A percentile compares a stretch with the other conserved stretches of the same genome.
Evolutionary conservation across 2,329 filamentous ascomycete genomes (phyloP).

Genomic region (Helotiales sp.): DNA sequence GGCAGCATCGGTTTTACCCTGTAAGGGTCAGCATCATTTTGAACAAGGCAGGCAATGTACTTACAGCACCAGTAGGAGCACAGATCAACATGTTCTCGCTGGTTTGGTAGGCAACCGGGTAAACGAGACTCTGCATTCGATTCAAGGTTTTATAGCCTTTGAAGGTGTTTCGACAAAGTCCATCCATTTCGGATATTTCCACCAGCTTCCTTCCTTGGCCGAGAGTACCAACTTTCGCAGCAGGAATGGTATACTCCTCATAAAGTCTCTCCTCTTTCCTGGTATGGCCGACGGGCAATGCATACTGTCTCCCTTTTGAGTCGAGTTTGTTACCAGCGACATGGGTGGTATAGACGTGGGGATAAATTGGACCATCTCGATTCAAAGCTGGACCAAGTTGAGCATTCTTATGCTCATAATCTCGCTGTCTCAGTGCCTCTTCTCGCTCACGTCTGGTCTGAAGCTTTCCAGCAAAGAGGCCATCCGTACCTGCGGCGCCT

Average conservation of each 20-base stretch:
- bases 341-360: slow-evolving; percentile 88
- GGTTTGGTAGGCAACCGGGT: slow-evolving; percentile 92
- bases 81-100: slow-evolving; percentile 99
- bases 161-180: slow-evolving; percentile 88
- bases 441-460: slow-evolving; percentile 80
- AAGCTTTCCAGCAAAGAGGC: slow-evolving; percentile 57
- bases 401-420: slow-evolving; percentile 83
- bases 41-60: slow-evolving; percentile 39
- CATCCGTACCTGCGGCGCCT: slow-evolving; percentile 64
- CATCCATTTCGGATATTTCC: slow-evolving; percentile 81
- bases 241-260: slow-evolving; percentile 88
- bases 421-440: slow-evolving; percentile 74
- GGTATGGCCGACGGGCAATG: slow-evolving; percentile 76
- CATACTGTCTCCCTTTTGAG: slow-evolving; percentile 79
- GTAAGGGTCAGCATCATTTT: not conserved
- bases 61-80: slow-evolving; percentile 87
- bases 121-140: slow-evolving; percentile 97
- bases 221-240: slow-evolving; percentile 76
- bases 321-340: slow-evolving; percentile 86
- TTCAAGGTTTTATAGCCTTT: slow-evolving; percentile 92
- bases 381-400: slow-evolving; percentile 72
- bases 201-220: slow-evolving; percentile 76
- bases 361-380: slow-evolving; percentile 77
- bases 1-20: slow-evolving; percentile 95
- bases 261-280: slow-evolving; percentile 77